Conservation (phyloP, 2,329 filamentous ascomycete genomes). For the Fonsecaea nubica region DNA sequence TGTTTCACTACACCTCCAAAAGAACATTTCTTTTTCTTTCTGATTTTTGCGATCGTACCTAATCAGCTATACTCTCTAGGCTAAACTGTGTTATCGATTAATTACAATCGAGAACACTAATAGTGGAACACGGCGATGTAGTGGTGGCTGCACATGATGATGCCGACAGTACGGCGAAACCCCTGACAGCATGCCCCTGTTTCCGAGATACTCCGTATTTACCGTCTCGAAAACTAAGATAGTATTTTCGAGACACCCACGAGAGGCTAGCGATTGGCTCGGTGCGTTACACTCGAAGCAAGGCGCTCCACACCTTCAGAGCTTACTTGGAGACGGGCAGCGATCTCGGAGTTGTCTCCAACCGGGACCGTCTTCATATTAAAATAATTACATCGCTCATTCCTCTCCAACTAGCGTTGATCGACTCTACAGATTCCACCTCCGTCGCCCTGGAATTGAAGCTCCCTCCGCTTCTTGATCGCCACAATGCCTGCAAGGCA, state of each 20-base stretch:
- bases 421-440: not conserved
- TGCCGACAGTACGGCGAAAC: not conserved
- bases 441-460: not conserved
- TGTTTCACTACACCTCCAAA: not conserved
- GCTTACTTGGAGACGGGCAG: constrained; percentile 25
- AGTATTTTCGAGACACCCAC: constrained; percentile 15
- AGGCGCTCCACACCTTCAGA: not conserved
- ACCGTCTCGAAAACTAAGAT: constrained; percentile 25
- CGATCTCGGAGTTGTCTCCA: constrained; percentile 33
- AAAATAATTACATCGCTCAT: not conserved
- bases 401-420: not conserved
- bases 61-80: no score
- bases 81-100: not conserved
- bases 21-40: not conserved
- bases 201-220: constrained; percentile 32
- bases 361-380: not conserved
- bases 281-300: not conserved
- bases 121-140: not conserved
- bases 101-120: not conserved
- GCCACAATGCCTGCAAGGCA: constrained; percentile 20
- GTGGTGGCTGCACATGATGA: not conserved
- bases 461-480: not conserved
- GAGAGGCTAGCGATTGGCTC: constrained; percentile 8
- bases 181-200: not conserved
- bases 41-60: not conserved